Evolutionary conservation across 2,329 filamentous ascomycete genomes (phyloP), one percentile per base, ranked within the genome.

Genomic region (Emericellopsis atlantica): DNA sequence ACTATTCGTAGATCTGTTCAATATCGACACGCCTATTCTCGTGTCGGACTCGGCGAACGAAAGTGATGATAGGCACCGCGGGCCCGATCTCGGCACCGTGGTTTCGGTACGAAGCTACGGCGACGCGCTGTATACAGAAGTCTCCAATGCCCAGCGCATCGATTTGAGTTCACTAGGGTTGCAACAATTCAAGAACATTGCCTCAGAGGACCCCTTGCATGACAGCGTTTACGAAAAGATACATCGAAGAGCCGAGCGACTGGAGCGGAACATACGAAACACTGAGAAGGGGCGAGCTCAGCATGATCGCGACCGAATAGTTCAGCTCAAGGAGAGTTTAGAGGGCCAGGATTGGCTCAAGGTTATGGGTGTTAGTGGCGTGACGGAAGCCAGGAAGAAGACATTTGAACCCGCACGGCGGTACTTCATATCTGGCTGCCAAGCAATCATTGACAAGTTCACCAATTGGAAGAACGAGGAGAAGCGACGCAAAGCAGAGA

Each of bases 271-370:
- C 2, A 77, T 80, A 37, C 67, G 77, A 26, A 81, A 81, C 47
- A 67, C 73, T 0, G 77, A 81, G 52, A 78, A 73, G 52, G 75
- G 74, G 11, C 70, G 76, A 9, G 77, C 77, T 14, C 76, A 81
- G 49, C 77, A 81, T 64, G 77, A 81, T 49, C 76, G 72, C 48
- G 76, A 80, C 45, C 76, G 79, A 49, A 73, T 81, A 33, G 70
- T 76, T 41, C 69, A 76, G 29, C 59, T 81, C 14, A 70, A 95
- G 6, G 87, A 92, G 41, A 87, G 87, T 15, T 71, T 98, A 1
- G 83, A 87, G 56, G 85, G 90, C 3, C 86, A 84, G 43, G 92
- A 96, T 59, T 98, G 92, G 92, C 69, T 95, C 43, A 81, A 84
- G 45, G 76, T 89, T 4, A 88, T 98, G 79, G 92, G 90, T 22